Evolutionary conservation across 2,329 filamentous ascomycete genomes (phyloP), one percentile per base, ranked within the genome.

Genomic region (Exophiala bonariae): DNA sequence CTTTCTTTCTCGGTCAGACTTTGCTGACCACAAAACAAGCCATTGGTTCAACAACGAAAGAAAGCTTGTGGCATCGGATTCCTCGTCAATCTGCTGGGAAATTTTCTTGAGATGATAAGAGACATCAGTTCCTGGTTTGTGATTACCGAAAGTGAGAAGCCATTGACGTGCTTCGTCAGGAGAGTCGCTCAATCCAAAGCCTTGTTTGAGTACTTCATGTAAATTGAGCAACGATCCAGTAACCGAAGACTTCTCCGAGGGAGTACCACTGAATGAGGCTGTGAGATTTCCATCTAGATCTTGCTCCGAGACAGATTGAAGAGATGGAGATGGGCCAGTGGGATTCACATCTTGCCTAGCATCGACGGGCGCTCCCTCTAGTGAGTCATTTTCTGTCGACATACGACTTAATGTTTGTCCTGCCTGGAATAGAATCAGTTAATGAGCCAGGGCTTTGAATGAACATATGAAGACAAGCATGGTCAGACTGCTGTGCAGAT

Each of bases 91-190:
- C 11, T 45, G 40, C 35, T 38, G 31, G 7, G 42, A 39, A 16
- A 50, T 37, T 37, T 52, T 45, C 23, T 39, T 17, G 14, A 58
- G 49, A 22, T 42, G 45, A 33, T 32, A 35, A 8, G 56, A 58
- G 8, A 58, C 56, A 30, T 56, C 47, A 23, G 56, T 58, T 3
- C 46, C 54, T 11, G 54, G 41, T 13, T 55, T 47, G n/a, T 52
- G 35, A 30, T 53, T 35, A 8, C 48, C 53, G 37, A 58, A 55
- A 3, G 38, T 35, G 35, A 49, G 13, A 28, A 58, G 50, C 56
- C 53, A 56, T 7, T 40, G 41, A 39, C 52, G 52, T 36, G 49
- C 52, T 26, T 55, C 52, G 10, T 55, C 52, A 4, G 52, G 49
- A 13, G 41, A 43, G 28, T 49, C 43, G 16, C 33, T 28, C 20